A percentile compares a stretch with the other conserved stretches of the same genome.
These are phyloP conservation scores for Asterionellopsis glacialis DNA, from an alignment of 108 stramenopile species.

Conservation along the genomic window DNA sequence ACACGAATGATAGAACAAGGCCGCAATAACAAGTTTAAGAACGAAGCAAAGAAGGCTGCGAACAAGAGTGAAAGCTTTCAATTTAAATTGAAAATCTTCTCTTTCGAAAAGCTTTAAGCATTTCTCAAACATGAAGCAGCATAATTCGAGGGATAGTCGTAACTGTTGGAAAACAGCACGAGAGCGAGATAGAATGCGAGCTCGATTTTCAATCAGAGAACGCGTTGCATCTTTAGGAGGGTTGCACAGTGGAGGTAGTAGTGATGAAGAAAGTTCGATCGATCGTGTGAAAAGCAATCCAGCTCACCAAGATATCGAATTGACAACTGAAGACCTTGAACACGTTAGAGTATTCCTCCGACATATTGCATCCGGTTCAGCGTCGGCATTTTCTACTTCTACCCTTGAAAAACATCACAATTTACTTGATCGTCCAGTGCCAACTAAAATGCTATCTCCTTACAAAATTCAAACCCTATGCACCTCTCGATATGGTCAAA, in stretches of 20 bases:
- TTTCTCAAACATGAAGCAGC: too few species aligned
- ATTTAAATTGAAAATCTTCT: too few species aligned
- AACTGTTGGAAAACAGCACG: constrained; percentile 64
- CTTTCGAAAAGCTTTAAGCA: too few species aligned
- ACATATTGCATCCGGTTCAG: constrained; percentile 18
- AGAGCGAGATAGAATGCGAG: constrained; percentile 56
- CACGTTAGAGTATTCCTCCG: constrained; percentile 5
- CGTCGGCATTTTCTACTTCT: constrained; percentile 34
- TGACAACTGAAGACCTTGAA: neutral
- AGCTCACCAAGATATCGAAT: constrained; percentile 4
- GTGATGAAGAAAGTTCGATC: neutral
- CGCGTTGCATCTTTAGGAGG: constrained; percentile 20
- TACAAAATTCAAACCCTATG: constrained; percentile 5
- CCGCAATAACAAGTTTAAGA: too few species aligned
- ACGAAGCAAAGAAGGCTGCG: too few species aligned
- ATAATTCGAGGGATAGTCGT: constrained; percentile 7
- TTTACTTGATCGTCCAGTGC: constrained; percentile 10
- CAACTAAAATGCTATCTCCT: constrained; percentile 7
- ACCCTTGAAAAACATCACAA: constrained; percentile 22
- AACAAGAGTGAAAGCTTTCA: too few species aligned
- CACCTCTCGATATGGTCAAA: constrained; percentile 44
- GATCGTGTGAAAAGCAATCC: neutral
- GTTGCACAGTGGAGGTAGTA: neutral
- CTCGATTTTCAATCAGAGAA: constrained; percentile 57
- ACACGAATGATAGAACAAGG: too few species aligned